Conservation (phyloP, 192 early-diverging fungal species). For the Coemansia reversa region DNA sequence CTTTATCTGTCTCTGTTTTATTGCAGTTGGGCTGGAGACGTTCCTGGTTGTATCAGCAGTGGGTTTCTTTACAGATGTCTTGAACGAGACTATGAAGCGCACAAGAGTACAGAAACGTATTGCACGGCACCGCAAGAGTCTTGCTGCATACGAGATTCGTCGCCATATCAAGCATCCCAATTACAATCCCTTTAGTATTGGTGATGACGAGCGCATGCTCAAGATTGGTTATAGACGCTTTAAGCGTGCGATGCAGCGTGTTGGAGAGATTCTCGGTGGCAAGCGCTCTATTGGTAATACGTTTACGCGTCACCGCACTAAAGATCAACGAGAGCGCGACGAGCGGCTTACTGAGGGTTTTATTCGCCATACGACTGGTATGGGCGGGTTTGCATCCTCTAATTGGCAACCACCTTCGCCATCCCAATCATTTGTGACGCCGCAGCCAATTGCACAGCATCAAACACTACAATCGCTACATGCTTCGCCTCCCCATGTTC, state of each 20-base stretch:
- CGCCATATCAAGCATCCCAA: slow-evolving; percentile 54
- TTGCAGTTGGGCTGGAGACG: slow-evolving; percentile 53
- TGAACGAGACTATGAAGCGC: slow-evolving; percentile 25
- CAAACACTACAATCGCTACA: background rate
- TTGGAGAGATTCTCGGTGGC: slow-evolving; percentile 24
- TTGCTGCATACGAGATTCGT: slow-evolving; percentile 53
- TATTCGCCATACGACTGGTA: slow-evolving; percentile 44
- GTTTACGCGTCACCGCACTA: slow-evolving; percentile 16
- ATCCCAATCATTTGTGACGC: slow-evolving; percentile 3
- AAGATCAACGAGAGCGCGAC: slow-evolving; percentile 31
- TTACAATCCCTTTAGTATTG: slow-evolving; percentile 48
- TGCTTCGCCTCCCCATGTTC: background rate
- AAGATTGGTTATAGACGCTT: slow-evolving; percentile 27
- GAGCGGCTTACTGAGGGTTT: slow-evolving; percentile 39
- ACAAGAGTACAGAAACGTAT: slow-evolving; percentile 46
- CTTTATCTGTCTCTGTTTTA: slow-evolving; percentile 51
- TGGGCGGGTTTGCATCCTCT: slow-evolving; percentile 34
- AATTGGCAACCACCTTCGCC: slow-evolving; percentile 48
- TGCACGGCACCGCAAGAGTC: slow-evolving; percentile 33
- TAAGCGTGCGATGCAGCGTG: slow-evolving; percentile 13
- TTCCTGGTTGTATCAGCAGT: slow-evolving; percentile 50
- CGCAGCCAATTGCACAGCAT: background rate
- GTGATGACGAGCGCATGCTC: slow-evolving; percentile 36
- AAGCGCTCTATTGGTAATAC: slow-evolving; percentile 5
- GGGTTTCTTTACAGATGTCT: slow-evolving; percentile 37